These are phyloP conservation scores for Penicillium arizonense DNA, from an alignment of 495 filamentous ascomycete genomes.

Conservation along the genomic window DNA sequence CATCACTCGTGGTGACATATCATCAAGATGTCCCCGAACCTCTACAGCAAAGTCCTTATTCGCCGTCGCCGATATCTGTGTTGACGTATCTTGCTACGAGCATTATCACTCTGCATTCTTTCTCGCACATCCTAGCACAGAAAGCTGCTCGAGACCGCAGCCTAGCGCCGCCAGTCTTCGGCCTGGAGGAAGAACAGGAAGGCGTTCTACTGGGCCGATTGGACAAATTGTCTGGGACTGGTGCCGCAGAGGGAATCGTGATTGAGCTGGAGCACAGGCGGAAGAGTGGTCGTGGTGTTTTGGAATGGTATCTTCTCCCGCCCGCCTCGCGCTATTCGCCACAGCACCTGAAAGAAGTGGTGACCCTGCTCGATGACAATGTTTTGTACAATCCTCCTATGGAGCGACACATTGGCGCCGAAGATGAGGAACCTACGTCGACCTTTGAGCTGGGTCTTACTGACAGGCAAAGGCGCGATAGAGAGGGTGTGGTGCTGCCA, in stretches of 20 bases:
- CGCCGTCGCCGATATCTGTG: slow-evolving; percentile 60
- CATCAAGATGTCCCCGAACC: slow-evolving; percentile 48
- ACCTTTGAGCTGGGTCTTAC: slow-evolving; percentile 88
- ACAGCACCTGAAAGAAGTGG: slow-evolving; percentile 40
- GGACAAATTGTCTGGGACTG: slow-evolving; percentile 43
- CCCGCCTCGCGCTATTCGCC: slow-evolving; percentile 35
- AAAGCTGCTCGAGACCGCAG: slow-evolving; percentile 70
- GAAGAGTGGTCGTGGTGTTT: slow-evolving; percentile 72
- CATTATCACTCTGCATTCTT: slow-evolving; percentile 58
- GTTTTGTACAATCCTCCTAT: slow-evolving; percentile 58
- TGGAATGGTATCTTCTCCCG: slow-evolving; percentile 73
- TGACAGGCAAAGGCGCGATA: slow-evolving; percentile 79
- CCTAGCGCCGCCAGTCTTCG: slow-evolving; percentile 68
- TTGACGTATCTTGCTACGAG: slow-evolving; percentile 68
- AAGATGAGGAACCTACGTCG: slow-evolving; percentile 53
- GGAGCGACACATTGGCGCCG: slow-evolving; percentile 27
- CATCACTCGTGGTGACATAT: slow-evolving; percentile 44
- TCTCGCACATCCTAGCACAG: slow-evolving; percentile 65
- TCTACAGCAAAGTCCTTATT: slow-evolving; percentile 58
- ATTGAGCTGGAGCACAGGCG: slow-evolving; percentile 83
- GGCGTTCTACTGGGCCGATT: slow-evolving; percentile 64
- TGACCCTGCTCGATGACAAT: slow-evolving; percentile 79
- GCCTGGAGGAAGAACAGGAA: slow-evolving; percentile 70
- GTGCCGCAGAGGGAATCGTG: slow-evolving; percentile 59
- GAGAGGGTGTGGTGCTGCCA: slow-evolving; percentile 86